Conservation (phyloP, 306 rosid species). For the Prunus fruticosa region DNA sequence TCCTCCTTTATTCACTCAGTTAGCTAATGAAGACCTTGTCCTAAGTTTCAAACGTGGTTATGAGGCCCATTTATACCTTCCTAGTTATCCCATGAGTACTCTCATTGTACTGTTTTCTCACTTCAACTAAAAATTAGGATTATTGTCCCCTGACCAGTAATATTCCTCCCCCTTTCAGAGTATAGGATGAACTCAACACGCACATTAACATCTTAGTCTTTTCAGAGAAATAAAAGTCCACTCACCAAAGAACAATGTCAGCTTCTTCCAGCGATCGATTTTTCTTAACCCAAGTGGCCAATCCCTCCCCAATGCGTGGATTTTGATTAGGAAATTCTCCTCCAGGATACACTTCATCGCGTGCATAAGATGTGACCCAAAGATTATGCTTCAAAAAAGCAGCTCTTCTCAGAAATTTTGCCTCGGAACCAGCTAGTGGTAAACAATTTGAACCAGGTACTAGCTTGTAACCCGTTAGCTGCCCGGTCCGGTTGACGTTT, state of each 20-base stretch:
- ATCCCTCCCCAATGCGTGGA: slow-evolving; percentile 78
- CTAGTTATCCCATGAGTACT: background rate
- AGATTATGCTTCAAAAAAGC: slow-evolving; percentile 82
- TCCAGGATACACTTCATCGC: slow-evolving; percentile 68
- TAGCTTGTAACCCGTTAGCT: slow-evolving; percentile 72
- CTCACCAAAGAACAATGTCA: slow-evolving; percentile 79
- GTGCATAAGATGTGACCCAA: slow-evolving; percentile 72
- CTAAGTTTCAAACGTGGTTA: background rate
- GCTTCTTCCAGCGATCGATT: slow-evolving; percentile 76
- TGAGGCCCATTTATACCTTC: background rate
- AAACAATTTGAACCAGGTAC: slow-evolving; percentile 84
- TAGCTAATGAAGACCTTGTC: background rate
- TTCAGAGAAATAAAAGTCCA: slow-evolving; percentile 9
- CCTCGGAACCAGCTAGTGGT: slow-evolving; percentile 81
- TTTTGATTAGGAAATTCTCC: slow-evolving; percentile 84
- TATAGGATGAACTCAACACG: background rate
- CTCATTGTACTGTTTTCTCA: background rate
- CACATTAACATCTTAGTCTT: background rate
- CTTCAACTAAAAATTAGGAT: background rate
- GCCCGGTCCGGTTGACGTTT: slow-evolving; percentile 70
- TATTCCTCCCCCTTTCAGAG: too few relatives aligned
- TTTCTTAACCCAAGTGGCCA: slow-evolving; percentile 74
- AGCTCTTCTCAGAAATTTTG: slow-evolving; percentile 76
- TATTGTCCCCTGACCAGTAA: background rate
- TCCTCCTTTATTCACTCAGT: background rate